phyloP scores from a whole-genome alignment of 2,329 filamentous ascomycete genomes.

The Epichloe glyceriae region DNA sequence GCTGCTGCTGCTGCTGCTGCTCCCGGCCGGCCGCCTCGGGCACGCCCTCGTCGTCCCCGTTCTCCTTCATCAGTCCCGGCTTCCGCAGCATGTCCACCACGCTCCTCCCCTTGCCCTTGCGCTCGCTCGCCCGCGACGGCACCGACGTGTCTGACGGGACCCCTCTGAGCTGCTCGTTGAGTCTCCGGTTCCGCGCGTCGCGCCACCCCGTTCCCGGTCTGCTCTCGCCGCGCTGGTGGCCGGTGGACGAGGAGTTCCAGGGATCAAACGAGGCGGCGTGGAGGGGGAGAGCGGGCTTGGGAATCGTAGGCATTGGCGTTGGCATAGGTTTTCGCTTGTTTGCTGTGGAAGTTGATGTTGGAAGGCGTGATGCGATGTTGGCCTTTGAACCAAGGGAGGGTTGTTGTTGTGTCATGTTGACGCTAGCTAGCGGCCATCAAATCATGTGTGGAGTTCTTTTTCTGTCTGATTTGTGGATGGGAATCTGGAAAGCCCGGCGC shows the following conservation, averaged over 20 bases:
- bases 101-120: too few relatives aligned
- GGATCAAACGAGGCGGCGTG: constrained; percentile 43
- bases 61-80: constrained; percentile 19
- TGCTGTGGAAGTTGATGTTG: background rate
- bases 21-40: background rate
- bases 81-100: constrained; percentile 41
- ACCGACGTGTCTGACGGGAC: constrained; percentile 18
- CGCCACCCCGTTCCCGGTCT: constrained; percentile 56
- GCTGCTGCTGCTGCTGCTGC: too few relatives aligned
- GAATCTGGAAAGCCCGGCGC: too few relatives aligned
- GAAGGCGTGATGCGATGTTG: too few relatives aligned
- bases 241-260: constrained; percentile 62
- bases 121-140: background rate
- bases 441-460: too few relatives aligned
- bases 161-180: constrained; percentile 56
- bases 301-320: constrained; percentile 6
- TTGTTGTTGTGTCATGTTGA: too few relatives aligned
- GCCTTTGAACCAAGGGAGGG: too few relatives aligned
- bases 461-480: too few relatives aligned
- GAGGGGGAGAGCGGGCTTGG: constrained; percentile 27
- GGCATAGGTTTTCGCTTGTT: background rate
- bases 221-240: constrained; percentile 67
- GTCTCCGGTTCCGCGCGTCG: constrained; percentile 52
- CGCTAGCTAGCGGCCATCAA: too few relatives aligned
- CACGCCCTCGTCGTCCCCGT: background rate